Conservation (phyloP, 1,139 yeast species). For the Suhomyces choctaworum region DNA sequence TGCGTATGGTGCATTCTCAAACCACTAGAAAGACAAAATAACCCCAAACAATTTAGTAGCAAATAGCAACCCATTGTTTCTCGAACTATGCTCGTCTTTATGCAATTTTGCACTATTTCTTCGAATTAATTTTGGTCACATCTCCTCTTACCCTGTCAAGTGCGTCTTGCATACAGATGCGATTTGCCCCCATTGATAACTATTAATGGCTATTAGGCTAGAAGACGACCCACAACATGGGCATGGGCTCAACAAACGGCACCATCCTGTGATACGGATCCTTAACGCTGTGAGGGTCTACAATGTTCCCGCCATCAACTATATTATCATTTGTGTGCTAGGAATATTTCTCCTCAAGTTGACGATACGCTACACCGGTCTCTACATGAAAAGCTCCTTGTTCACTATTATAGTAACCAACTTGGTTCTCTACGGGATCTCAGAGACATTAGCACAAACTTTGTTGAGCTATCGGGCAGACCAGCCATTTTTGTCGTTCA, state of each 20-base stretch:
- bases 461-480: slow-evolving; percentile 39
- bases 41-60: no score
- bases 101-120: no score
- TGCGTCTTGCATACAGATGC: slow-evolving; percentile 1
- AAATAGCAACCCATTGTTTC: no score
- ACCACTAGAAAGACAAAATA: no score
- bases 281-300: slow-evolving; percentile 38
- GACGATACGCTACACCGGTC: slow-evolving; percentile 58
- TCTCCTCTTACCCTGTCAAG: no score
- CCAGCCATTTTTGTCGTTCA: slow-evolving; percentile 26
- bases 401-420: slow-evolving; percentile 84
- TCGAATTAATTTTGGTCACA: no score
- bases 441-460: slow-evolving; percentile 87
- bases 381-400: slow-evolving; percentile 67
- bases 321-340: slow-evolving; percentile 50
- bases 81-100: no score
- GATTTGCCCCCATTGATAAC: slow-evolving; percentile 3
- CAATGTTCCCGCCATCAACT: slow-evolving; percentile 55
- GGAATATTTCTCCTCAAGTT: slow-evolving; percentile 51
- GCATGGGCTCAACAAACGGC: slow-evolving; percentile 1
- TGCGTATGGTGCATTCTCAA: no score
- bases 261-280: slow-evolving; percentile 23
- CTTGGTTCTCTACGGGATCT: slow-evolving; percentile 77
- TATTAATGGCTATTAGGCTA: slow-evolving; percentile 27
- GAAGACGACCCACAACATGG: slow-evolving; percentile 16